Evolutionary conservation across 768 basidiomycete genomes (phyloP).

Genomic region (Tylopilus sp.): DNA sequence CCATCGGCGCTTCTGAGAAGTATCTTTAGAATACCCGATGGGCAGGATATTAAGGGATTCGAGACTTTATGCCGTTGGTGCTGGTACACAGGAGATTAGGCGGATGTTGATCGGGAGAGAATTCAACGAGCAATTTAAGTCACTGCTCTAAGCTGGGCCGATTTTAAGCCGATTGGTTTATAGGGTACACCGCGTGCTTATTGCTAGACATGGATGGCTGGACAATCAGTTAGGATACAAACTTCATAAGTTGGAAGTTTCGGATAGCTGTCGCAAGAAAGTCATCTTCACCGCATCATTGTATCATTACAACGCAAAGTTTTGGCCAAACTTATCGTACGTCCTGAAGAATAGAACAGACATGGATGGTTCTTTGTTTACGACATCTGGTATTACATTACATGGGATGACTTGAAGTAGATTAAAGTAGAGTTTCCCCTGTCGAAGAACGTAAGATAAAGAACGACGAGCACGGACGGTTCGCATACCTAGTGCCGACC

Average conservation of each 20-base stretch:
- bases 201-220: neutral
- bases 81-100: slow-evolving; percentile 95
- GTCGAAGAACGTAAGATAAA: slow-evolving; percentile 5
- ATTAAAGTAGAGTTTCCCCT: slow-evolving; percentile 36
- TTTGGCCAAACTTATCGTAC: too few relatives aligned
- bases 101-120: slow-evolving; percentile 93
- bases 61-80: slow-evolving; percentile 87
- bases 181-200: neutral
- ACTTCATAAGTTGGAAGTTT: too few relatives aligned
- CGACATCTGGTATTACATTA: neutral
- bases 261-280: too few relatives aligned
- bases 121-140: slow-evolving; percentile 70
- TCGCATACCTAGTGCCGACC: slow-evolving; percentile 73
- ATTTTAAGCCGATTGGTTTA: neutral
- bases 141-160: neutral
- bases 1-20: neutral
- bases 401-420: neutral
- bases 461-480: neutral
- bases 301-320: too few relatives aligned
- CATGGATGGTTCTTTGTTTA: slow-evolving; percentile 5
- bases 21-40: slow-evolving; percentile 77
- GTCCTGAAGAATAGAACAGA: too few relatives aligned
- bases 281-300: too few relatives aligned
- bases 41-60: slow-evolving; percentile 87
- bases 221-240: neutral